Evolutionary conservation across 2,329 filamentous ascomycete species (phyloP), one percentile per base, ranked within the genome.

Genomic region (Fusarium dlaminii): DNA sequence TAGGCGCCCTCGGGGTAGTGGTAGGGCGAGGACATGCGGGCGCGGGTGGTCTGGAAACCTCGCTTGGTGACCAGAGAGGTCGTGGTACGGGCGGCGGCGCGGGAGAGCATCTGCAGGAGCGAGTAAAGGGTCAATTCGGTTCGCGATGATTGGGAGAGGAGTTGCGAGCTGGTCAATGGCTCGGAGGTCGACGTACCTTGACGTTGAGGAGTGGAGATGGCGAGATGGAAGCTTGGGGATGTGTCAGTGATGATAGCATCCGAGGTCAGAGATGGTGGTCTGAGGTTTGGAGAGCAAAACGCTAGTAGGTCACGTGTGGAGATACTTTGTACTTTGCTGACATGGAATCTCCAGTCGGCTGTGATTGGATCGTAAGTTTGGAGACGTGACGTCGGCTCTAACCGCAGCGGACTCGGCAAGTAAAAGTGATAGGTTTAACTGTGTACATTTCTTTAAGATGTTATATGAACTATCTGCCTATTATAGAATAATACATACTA

Each of bases 1-100:
- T 94, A 93, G 81, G 96, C 94, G 76, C 96, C 96, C 88, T 98
- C 96, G 79, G 96, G 93, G 89, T 99, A 99, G 90, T 99, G 96
- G 92, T 97, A 98, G 75, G 95, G 95, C 83, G 94, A 97, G 80
- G 89, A 90, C 83, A 97, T 87, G 84, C 94, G 94, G 83, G 93
- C 86, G 82, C 94, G 94, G 83, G 96, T 97, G 81, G 94, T 91
- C 85, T 95, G 93, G 92, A 99, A 98, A 87, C 93, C 94, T 85
- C 96, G 95, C 88, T 95, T 94, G 89, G 92, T 90, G 87, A 95
- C 88, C 82, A 91, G 84, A 76, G 89, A 86, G 82, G 91, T 90
- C 83, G 92, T 90, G 84, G 88, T 89, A 82, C 90, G 89, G 80
- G 86, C 80, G 80, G 86, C 88, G 85, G 90, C 89, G 83, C 93